phyloP scores from a whole-genome alignment of 306 rosid species.

The Acacia melanoxylon region DNA sequence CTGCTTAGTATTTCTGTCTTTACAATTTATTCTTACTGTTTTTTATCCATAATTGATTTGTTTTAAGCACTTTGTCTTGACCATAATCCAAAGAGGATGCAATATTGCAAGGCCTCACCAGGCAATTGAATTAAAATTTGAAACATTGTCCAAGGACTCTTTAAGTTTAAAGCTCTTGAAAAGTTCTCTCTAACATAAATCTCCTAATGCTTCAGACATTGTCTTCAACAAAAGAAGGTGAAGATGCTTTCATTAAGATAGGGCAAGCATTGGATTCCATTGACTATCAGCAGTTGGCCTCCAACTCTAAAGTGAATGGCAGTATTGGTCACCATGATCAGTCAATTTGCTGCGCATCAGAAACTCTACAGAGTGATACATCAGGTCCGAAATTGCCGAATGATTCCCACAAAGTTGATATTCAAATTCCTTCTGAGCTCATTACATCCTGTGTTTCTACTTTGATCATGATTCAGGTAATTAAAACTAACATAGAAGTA shows the following conservation, averaged over 20 bases:
- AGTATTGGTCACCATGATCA: conserved; percentile 43
- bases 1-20: background rate
- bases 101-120: background rate
- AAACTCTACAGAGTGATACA: conserved; percentile 44
- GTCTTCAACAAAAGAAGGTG: conserved; percentile 72
- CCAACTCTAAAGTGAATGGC: conserved; percentile 53
- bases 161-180: conserved; percentile 10
- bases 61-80: conserved; percentile 22
- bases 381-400: conserved; percentile 38
- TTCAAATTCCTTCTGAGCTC: conserved; percentile 73
- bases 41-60: background rate
- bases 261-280: conserved; percentile 72
- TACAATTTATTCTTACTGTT: background rate
- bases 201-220: conserved; percentile 58
- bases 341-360: conserved; percentile 39
- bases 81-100: background rate
- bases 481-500: background rate
- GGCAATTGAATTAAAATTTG: background rate
- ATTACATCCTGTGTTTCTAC: conserved; percentile 85
- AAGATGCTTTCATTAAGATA: conserved; percentile 64
- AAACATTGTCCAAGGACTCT: conserved; percentile 6
- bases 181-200: background rate
- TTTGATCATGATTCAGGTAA: conserved; percentile 91
- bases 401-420: conserved; percentile 54
- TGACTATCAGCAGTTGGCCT: conserved; percentile 48